A percentile compares a stretch with the other conserved stretches of the same genome.
These are phyloP conservation scores for Volvox africanus DNA, from an alignment of 139 green algal genomes.

Conservation along the genomic window DNA sequence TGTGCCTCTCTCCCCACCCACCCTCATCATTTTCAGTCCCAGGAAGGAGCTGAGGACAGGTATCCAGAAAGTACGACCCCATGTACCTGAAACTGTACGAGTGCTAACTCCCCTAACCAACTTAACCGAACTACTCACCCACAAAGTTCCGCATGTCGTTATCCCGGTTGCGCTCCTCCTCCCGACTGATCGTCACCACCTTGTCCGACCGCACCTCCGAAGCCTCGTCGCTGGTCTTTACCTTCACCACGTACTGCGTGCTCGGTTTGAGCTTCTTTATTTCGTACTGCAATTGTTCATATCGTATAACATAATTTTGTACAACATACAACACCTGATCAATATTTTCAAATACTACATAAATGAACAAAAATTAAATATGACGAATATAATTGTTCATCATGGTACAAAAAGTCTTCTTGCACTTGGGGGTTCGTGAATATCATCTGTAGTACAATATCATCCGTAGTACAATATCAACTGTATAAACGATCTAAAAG, in stretches of 20 bases:
- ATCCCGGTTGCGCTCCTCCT: constrained; percentile 44
- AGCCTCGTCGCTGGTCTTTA: constrained; percentile 33
- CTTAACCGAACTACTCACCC: background rate
- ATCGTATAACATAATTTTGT: background rate
- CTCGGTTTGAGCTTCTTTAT: constrained; percentile 48
- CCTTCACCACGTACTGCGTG: constrained; percentile 47
- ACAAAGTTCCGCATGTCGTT: constrained; percentile 48
- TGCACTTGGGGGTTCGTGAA: no score
- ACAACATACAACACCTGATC: background rate
- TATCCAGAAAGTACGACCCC: no score
- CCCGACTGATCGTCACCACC: constrained; percentile 20
- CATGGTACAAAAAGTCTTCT: no score
- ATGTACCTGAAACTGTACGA: background rate
- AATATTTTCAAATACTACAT: background rate
- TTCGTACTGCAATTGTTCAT: constrained; percentile 29
- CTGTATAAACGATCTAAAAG: no score
- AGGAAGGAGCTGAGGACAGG: no score
- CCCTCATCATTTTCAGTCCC: no score
- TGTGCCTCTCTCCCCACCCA: no score
- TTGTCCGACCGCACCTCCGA: constrained; percentile 26
- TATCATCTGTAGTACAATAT: no score
- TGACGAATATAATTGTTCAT: no score
- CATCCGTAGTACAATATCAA: no score
- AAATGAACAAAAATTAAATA: no score
- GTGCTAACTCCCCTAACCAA: background rate